A percentile compares a stretch with the other conserved stretches of the same genome.
These are phyloP conservation scores for Vickermania spadyakhi DNA, from an alignment of 208 protist genomes.

Conservation along the genomic window DNA sequence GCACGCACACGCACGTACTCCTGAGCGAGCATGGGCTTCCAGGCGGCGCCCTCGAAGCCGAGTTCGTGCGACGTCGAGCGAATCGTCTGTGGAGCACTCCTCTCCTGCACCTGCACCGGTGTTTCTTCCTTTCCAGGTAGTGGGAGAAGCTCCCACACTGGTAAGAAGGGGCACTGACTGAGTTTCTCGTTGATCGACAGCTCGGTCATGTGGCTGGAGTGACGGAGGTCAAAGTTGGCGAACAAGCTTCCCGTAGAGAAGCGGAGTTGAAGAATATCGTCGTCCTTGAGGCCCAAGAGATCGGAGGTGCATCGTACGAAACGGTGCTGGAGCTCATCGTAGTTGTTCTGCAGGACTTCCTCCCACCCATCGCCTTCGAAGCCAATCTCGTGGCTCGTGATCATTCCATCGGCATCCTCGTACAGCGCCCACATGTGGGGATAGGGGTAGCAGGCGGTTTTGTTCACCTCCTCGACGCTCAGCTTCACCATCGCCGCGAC, in stretches of 20 bases:
- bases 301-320: slow-evolving; percentile 20
- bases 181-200: slow-evolving; percentile 26
- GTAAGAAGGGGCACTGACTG: slow-evolving; percentile 20
- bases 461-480: slow-evolving; percentile 21
- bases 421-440: slow-evolving; percentile 17
- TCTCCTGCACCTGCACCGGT: slow-evolving; percentile 12
- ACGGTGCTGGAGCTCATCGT: slow-evolving; percentile 18
- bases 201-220: slow-evolving; percentile 21
- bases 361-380: slow-evolving; percentile 72
- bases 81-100: slow-evolving; percentile 5
- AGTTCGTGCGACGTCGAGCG: not conserved
- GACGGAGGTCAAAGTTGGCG: slow-evolving; percentile 20
- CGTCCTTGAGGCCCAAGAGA: slow-evolving; percentile 10
- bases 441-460: slow-evolving; percentile 15
- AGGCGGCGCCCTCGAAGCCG: not conserved
- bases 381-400: slow-evolving; percentile 43
- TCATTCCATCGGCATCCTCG: slow-evolving; percentile 24
- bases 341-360: slow-evolving; percentile 29
- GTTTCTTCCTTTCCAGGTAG: slow-evolving; percentile 18
- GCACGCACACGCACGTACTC: not conserved
- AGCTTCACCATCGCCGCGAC: slow-evolving; percentile 8
- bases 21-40: not conserved
- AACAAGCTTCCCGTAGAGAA: slow-evolving; percentile 8
- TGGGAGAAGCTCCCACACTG: slow-evolving; percentile 49
- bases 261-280: slow-evolving; percentile 8